These are phyloP conservation scores for Penicillium sp. DNA, from an alignment of 2,329 filamentous ascomycete species.

Conservation along the genomic window DNA sequence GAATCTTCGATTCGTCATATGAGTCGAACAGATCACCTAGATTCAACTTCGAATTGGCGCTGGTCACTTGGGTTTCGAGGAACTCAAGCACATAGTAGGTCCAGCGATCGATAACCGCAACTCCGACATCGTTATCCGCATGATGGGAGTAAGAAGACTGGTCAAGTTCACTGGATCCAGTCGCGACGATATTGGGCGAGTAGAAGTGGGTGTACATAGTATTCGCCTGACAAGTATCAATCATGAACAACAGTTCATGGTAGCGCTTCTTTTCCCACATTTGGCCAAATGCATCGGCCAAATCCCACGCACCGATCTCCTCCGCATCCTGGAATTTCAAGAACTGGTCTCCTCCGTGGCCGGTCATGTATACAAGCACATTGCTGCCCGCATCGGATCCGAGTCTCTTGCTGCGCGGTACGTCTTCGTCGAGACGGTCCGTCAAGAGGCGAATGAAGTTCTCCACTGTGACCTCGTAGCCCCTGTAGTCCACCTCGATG, in stretches of 20 bases:
- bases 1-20: conserved; percentile 92
- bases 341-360: conserved; percentile 96
- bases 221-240: conserved; percentile 98
- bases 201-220: conserved; percentile 99
- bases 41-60: conserved; percentile 82
- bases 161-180: conserved; percentile 92
- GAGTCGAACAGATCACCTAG: conserved; percentile 94
- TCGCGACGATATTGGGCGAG: conserved; percentile 96
- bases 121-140: conserved; percentile 95
- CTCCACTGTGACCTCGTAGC: conserved; percentile 98
- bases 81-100: conserved; percentile 99
- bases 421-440: conserved; percentile 89
- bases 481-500: conserved; percentile 97
- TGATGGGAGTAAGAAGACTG: conserved; percentile 97
- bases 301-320: conserved; percentile 93
- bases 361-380: conserved; percentile 98
- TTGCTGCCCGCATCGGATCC: conserved; percentile 95
- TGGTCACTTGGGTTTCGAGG: conserved; percentile 83
- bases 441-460: conserved; percentile 96
- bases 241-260: conserved; percentile 98
- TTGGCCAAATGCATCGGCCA: conserved; percentile 96
- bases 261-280: conserved; percentile 99
- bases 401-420: conserved; percentile 89
- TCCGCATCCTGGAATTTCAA: conserved; percentile 98
- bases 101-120: conserved; percentile 97